Conservation (phyloP, 2,329 filamentous ascomycete genomes). For the Fusarium sp. region DNA sequence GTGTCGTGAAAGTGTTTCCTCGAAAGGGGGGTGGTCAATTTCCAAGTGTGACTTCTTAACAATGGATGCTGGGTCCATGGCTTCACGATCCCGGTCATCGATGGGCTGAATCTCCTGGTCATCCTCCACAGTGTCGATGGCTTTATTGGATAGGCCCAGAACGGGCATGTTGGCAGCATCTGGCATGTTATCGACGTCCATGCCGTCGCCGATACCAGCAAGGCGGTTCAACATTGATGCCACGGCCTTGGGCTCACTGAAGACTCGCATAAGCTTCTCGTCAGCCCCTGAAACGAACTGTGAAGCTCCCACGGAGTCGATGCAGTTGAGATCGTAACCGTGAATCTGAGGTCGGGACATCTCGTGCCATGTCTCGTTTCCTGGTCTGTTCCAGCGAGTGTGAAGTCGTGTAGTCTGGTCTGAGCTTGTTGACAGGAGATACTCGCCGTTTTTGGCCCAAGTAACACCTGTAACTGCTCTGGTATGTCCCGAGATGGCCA, state of each 20-base stretch:
- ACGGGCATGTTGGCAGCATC: slow-evolving; percentile 96
- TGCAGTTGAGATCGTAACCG: slow-evolving; percentile 96
- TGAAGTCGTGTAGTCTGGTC: slow-evolving; percentile 95
- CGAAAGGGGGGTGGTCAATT: slow-evolving; percentile 80
- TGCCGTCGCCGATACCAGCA: slow-evolving; percentile 65
- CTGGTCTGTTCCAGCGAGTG: slow-evolving; percentile 74
- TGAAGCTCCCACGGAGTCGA: slow-evolving; percentile 76
- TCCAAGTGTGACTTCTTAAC: slow-evolving; percentile 71
- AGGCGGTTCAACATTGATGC: slow-evolving; percentile 77
- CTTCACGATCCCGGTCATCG: slow-evolving; percentile 63
- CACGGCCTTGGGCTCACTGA: slow-evolving; percentile 87
- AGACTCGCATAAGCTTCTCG: slow-evolving; percentile 97
- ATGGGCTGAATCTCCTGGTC: slow-evolving; percentile 58
- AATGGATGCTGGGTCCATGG: slow-evolving; percentile 65
- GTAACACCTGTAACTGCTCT: slow-evolving; percentile 82
- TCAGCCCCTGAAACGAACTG: slow-evolving; percentile 95
- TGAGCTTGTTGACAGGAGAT: slow-evolving; percentile 86
- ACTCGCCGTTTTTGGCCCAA: slow-evolving; percentile 85
- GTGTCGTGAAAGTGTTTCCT: slow-evolving; percentile 88
- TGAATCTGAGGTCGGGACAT: slow-evolving; percentile 97
- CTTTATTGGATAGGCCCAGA: slow-evolving; percentile 95
- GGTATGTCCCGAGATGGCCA: slow-evolving; percentile 87
- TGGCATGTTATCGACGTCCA: slow-evolving; percentile 66
- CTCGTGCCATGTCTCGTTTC: slow-evolving; percentile 83
- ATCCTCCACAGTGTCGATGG: slow-evolving; percentile 71